Base-by-base conservation (phyloP, 768 basidiomycete genomes). In the Tylopilus subfusipes region DNA sequence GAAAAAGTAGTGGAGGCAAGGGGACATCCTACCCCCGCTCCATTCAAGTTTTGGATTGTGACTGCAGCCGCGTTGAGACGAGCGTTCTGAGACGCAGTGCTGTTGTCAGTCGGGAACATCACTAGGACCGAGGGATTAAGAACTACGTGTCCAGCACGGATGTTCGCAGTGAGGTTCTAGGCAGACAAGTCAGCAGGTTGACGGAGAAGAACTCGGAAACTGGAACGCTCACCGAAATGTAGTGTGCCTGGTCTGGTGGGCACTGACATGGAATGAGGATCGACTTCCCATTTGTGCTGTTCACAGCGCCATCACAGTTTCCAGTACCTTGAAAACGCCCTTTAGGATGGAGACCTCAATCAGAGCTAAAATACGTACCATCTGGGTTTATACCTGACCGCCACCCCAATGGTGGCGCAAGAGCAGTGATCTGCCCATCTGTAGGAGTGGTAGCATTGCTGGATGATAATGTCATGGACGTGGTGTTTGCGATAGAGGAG, bases 41-140 rank as follows among this genome's bases (percentile, higher is more conserved):
- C 89, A 40, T 77, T 73, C 49, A 90, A 67, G 64, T 90, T 90
- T 70, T 90, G 89, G 34, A 89, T 71, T 2, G 88, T 85, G 36
- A 86, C 77, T 9, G 83, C 63, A 14, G 82, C 77, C 24, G 85
- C 77, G 48, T 80, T 71, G 52, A 90, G 74, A 30, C 87, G 82
- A 2, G 74, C 73, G 42, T 59, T 65, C 63, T 78, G 75, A 21
- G 74, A 74, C 1, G 62, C 68, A 27, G 60, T 68, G 38, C 71
- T 73, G 54, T 67, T 64, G 51, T 79, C 79, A 0, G 67, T 71
- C 13, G 79, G 80, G 70, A 80, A 81, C 47, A 69, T 64, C 12
- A 77, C 46, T 25, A 57, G 54, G 19, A 80, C 71, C 2, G 62
- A 55, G 10, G 77, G 72, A 56, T 78, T 78, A 56, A 75, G 71